Evolutionary conservation across 352 stramenopile species (phyloP).

Genomic region (Nothophytophthora sp.): DNA sequence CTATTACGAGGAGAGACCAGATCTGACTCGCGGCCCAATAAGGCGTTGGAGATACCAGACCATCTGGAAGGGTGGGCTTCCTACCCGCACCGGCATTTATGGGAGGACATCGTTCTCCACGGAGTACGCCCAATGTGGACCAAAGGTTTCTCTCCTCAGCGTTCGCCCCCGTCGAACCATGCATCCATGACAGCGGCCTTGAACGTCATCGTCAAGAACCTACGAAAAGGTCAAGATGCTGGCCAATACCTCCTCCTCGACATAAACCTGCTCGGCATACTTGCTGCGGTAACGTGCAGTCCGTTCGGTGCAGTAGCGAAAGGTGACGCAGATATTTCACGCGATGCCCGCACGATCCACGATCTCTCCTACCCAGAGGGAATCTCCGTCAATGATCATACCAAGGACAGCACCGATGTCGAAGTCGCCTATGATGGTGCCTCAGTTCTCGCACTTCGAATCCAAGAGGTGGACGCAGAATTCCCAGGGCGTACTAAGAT

Average conservation of each 20-base stretch:
- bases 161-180: constrained; percentile 9
- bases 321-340: neutral
- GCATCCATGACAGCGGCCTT: constrained; percentile 1
- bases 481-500: neutral
- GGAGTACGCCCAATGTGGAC: neutral
- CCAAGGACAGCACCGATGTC: no score
- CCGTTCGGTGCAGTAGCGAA: constrained; percentile 13
- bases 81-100: neutral
- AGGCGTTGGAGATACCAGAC: neutral
- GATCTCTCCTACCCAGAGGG: constrained; percentile 4
- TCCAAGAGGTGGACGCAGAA: no score
- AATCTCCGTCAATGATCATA: no score
- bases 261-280: neutral
- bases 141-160: no score
- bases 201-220: constrained; percentile 11
- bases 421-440: no score
- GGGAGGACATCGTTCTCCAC: neutral
- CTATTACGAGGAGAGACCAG: neutral
- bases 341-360: constrained; percentile 9
- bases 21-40: neutral
- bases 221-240: constrained; percentile 10
- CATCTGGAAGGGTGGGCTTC: neutral
- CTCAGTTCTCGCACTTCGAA: no score
- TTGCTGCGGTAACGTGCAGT: constrained; percentile 6
- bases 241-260: constrained; percentile 14